phyloP scores from a whole-genome alignment of 306 rosid species.

The Dryas alaskensis region DNA sequence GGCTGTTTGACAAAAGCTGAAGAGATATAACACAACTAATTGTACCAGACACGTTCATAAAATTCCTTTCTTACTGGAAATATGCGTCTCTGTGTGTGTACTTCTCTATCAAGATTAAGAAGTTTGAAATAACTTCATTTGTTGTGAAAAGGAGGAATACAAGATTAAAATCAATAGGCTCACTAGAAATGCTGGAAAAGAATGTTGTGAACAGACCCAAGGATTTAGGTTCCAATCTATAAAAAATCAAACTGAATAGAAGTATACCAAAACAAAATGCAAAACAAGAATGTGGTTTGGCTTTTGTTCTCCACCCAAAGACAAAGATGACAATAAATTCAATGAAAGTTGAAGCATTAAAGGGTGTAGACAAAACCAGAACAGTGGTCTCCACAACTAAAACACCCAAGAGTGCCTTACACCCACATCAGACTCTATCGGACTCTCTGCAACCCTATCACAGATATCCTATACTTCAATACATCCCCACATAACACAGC shows the following conservation, averaged over 20 bases:
- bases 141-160: no score
- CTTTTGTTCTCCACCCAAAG: neutral
- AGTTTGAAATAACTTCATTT: neutral
- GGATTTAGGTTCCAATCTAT: neutral
- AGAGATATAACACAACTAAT: neutral
- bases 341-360: neutral
- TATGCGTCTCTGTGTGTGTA: neutral
- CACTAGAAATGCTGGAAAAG: neutral
- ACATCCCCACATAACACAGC: neutral
- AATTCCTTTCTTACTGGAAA: neutral
- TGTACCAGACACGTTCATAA: neutral
- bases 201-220: neutral
- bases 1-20: no score
- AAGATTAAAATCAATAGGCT: no score
- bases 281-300: neutral
- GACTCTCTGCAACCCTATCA: neutral
- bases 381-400: neutral
- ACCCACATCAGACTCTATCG: neutral
- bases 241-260: neutral
- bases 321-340: neutral
- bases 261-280: neutral
- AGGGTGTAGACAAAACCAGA: neutral
- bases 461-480: neutral
- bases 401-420: neutral
- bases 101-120: neutral